A percentile compares a stretch with the other conserved stretches of the same genome.
Evolutionary conservation across 2,329 filamentous ascomycete genomes (phyloP).

Genomic region (Albifimbria verrucaria): DNA sequence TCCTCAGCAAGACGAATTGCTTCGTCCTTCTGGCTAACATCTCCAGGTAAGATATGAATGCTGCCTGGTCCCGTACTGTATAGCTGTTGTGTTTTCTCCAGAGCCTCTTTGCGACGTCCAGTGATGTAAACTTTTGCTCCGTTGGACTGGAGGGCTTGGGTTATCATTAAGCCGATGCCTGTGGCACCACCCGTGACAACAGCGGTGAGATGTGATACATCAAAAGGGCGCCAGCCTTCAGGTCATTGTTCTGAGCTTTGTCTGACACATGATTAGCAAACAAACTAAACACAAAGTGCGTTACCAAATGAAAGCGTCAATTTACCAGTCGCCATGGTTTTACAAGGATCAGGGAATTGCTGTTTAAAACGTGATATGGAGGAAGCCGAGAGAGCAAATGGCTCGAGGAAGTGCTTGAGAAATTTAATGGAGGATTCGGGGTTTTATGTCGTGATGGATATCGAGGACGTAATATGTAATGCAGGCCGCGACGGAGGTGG

Average conservation of each 20-base stretch:
- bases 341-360: not conserved
- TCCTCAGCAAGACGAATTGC: not conserved
- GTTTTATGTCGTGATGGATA: not conserved
- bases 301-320: not conserved
- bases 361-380: not conserved
- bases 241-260: constrained; percentile 1
- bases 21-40: not conserved
- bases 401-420: not conserved
- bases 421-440: not conserved
- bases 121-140: constrained; percentile 1
- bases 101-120: not conserved
- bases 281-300: not conserved
- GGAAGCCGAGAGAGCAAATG: too few relatives aligned
- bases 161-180: constrained; percentile 2
- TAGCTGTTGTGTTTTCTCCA: not conserved
- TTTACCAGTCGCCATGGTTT: not conserved
- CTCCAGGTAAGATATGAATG: not conserved
- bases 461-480: not conserved
- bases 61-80: not conserved
- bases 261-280: not conserved
- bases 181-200: constrained; percentile 1
- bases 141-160: constrained; percentile 1
- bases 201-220: constrained; percentile 1
- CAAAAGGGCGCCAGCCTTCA: not conserved
- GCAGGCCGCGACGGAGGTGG: not conserved